Evolutionary conservation across 2,329 filamentous ascomycete species (phyloP).

Genomic region (Claviceps sp.): DNA sequence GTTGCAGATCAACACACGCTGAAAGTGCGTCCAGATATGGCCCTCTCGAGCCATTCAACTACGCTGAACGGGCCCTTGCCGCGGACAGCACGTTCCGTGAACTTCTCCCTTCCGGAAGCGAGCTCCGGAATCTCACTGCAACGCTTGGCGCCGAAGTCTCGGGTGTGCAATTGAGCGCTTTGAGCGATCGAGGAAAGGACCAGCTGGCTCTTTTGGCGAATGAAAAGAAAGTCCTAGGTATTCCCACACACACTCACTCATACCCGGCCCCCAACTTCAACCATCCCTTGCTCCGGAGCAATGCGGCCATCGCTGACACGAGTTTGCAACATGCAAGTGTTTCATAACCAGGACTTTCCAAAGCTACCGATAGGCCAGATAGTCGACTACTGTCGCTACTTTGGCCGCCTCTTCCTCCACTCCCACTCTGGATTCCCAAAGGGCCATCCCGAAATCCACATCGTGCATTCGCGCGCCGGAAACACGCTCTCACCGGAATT

Average conservation of each 20-base stretch:
- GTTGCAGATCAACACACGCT: neutral
- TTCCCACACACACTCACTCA: constrained; percentile 26
- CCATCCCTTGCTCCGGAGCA: no score
- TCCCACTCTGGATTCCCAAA: constrained; percentile 57
- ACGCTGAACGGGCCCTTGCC: neutral
- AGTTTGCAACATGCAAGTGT: neutral
- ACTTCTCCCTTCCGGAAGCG: neutral
- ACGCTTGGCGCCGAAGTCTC: constrained; percentile 50
- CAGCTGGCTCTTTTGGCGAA: constrained; percentile 53
- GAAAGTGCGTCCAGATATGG: neutral
- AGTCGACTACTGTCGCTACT: constrained; percentile 52
- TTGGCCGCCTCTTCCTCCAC: constrained; percentile 57
- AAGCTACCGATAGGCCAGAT: constrained; percentile 48
- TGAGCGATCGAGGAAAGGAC: constrained; percentile 49
- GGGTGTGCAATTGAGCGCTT: constrained; percentile 49
- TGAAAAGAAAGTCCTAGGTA: constrained; percentile 52
- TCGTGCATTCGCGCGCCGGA: constrained; percentile 48
- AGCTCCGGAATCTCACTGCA: constrained; percentile 33
- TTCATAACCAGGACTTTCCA: constrained; percentile 43
- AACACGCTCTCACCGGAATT: constrained; percentile 35
- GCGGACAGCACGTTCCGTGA: neutral
- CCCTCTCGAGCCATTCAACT: neutral
- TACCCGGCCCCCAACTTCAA: neutral
- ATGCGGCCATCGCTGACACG: no score
- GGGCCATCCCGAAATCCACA: constrained; percentile 52